Evolutionary conservation across 192 early-diverging fungal species (phyloP).

Genomic region (Phycomyces blakesleeanus): DNA sequence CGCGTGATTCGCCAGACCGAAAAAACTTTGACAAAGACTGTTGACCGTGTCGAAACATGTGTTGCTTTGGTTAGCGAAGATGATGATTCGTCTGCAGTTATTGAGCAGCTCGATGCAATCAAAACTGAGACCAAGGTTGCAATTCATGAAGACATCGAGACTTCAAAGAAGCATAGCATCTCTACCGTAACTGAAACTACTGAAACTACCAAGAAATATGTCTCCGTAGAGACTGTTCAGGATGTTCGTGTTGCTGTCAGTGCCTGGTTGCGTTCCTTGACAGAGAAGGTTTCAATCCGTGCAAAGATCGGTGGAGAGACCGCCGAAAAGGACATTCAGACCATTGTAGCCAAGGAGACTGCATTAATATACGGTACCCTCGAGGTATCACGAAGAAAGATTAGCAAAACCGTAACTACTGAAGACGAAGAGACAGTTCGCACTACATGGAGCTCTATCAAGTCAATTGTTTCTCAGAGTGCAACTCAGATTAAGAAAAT

Average conservation of each 20-base stretch:
- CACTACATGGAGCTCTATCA: conserved; percentile 6
- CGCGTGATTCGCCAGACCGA: neutral
- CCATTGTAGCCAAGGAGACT: conserved; percentile 5
- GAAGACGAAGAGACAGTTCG: conserved; percentile 1
- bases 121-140: conserved; percentile 5
- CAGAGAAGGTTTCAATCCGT: conserved; percentile 14
- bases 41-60: conserved; percentile 7
- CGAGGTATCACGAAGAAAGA: conserved; percentile 12
- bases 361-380: conserved; percentile 1
- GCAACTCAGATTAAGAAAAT: conserved; percentile 10
- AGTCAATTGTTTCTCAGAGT: conserved; percentile 4
- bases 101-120: conserved; percentile 2
- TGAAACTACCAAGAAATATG: neutral
- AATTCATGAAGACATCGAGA: conserved; percentile 7
- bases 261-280: conserved; percentile 9
- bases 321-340: conserved; percentile 6
- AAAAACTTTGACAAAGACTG: neutral
- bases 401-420: conserved; percentile 7
- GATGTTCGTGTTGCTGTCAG: conserved; percentile 16
- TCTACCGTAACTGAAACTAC: neutral
- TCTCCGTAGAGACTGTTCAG: conserved; percentile 4
- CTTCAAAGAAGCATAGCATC: neutral
- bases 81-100: neutral
- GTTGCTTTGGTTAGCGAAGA: conserved; percentile 7
- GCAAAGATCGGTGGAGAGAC: neutral